Evolutionary conservation across 2,329 filamentous ascomycete species (phyloP), one percentile per base, ranked within the genome.

Genomic region (Aciculosporium take): DNA sequence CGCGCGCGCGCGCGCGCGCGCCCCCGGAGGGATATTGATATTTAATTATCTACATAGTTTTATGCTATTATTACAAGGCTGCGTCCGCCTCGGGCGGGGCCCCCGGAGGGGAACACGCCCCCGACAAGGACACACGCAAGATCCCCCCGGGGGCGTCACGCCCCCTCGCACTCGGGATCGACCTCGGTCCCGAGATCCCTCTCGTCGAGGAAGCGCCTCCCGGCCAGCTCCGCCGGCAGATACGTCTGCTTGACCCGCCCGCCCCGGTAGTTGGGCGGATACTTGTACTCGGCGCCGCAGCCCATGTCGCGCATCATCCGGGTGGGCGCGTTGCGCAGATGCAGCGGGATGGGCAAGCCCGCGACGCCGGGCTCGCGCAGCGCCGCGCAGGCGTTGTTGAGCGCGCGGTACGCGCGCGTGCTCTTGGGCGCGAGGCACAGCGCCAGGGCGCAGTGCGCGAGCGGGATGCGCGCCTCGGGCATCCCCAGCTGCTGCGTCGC

Each of bases 401-500:
- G 62, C 0, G 76, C 86, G 23, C 89, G 69, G 57, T 98, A 98
- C 3, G 83, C 79, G 28, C 88, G 69, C 1, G 87, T 95, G 51
- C 81, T 89, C 65, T 98, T 96, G 2, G 80, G 81, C 0, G 88
- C 81, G 13, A 86, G 65, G 4, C 80, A 74, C 37, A 96, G 69
- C 0, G 91, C 88, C 0, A 91, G 82, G 7, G 85, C 74, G 51
- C 80, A 84, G 61, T 98, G 91, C 0, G 84, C 88, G 5, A 98
- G 72, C 40, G 89, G 86, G 52, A 96, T 96, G 7, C 88, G 75
- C 15, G 87, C 89, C 62, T 98, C 91, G 1, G 91, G 91, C 73
- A 96, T 84, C 21, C 91, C 91, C 40, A 98, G 84, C 60, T 91
- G 89, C 61, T 96, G 85, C 1, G 84, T 81, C 0, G 91, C 89